Evolutionary conservation across 331 rosid genomes (phyloP).

Genomic region (Spiraea crenata): DNA sequence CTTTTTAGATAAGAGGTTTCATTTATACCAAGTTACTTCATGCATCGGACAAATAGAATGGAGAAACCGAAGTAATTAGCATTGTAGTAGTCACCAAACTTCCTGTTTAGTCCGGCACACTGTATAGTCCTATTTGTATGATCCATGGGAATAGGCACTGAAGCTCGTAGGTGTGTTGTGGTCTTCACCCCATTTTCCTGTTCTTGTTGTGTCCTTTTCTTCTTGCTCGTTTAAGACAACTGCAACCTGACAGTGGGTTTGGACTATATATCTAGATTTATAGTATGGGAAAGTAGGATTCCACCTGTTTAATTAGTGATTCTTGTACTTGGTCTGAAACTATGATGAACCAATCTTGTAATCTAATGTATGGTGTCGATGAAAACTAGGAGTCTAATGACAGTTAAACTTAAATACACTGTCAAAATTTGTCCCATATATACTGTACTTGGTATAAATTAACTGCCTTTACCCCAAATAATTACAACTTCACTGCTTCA

Average conservation of each 20-base stretch:
- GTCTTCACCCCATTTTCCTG: slow-evolving; percentile 14
- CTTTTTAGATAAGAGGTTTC: background rate
- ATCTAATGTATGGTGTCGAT: background rate
- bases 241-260: background rate
- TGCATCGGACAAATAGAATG: slow-evolving; percentile 29
- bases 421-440: slow-evolving; percentile 20
- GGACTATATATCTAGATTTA: background rate
- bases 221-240: slow-evolving; percentile 5
- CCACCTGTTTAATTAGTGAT: background rate
- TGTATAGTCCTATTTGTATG: slow-evolving; percentile 3
- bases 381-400: background rate
- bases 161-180: slow-evolving; percentile 5
- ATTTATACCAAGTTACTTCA: slow-evolving; percentile 10
- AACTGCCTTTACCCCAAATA: background rate
- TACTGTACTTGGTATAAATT: slow-evolving; percentile 8
- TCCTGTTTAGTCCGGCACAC: slow-evolving; percentile 7
- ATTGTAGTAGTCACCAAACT: slow-evolving; percentile 31
- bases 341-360: background rate
- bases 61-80: slow-evolving; percentile 37
- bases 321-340: background rate
- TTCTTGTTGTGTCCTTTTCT: background rate
- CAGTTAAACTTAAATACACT: background rate
- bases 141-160: background rate
- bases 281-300: background rate
- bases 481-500: background rate